Evolutionary conservation across 495 filamentous ascomycete genomes (phyloP).

Genomic region (Sabuloglossum arenarium): DNA sequence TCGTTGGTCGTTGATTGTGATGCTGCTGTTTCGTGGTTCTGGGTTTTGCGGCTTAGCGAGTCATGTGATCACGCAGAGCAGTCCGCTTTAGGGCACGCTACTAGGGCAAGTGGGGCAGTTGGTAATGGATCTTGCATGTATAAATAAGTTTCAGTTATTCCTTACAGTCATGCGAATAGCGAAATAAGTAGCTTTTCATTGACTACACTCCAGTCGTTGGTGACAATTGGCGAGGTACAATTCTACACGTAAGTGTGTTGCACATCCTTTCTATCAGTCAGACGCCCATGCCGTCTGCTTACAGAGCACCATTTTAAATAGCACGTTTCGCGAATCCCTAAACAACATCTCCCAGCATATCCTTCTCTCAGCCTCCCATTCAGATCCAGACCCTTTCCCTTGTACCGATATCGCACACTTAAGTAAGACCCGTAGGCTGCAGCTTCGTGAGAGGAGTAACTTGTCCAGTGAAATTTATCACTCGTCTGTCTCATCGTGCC

Average conservation of each 20-base stretch:
- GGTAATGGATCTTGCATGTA: too few relatives aligned
- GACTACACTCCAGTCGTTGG: too few relatives aligned
- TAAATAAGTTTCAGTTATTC: too few relatives aligned
- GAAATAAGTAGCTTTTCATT: too few relatives aligned
- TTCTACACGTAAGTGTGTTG: neutral
- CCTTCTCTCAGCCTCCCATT: neutral
- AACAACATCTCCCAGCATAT: neutral
- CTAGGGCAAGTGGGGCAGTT: neutral
- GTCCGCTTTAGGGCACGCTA: neutral
- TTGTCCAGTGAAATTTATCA: neutral
- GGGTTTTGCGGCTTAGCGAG: neutral
- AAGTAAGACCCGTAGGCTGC: neutral
- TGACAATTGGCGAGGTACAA: neutral
- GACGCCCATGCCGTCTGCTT: neutral
- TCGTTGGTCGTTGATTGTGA: neutral
- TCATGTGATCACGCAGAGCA: neutral
- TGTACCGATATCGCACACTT: too few relatives aligned
- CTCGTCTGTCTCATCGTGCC: slow-evolving; percentile 9
- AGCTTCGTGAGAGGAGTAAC: neutral
- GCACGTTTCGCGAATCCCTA: neutral
- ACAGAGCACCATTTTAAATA: neutral
- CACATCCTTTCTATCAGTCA: neutral
- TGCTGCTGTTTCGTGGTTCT: neutral
- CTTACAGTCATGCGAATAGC: too few relatives aligned
- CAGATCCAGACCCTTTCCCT: neutral